Conservation (phyloP, 768 basidiomycete species). For the Lentinula aciculospora region DNA sequence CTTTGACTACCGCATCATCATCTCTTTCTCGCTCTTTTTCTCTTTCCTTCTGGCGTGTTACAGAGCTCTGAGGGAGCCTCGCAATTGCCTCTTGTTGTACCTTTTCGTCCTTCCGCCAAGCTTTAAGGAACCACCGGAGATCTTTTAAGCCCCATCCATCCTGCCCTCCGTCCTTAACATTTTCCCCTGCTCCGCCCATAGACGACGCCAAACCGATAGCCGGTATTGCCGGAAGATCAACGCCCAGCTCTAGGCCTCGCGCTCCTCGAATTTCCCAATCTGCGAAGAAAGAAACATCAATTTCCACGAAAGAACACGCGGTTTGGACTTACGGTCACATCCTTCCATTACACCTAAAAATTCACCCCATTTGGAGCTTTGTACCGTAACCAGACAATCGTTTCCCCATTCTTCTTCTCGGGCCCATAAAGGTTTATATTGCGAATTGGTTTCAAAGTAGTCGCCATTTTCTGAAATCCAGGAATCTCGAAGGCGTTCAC, state of each 20-base stretch:
- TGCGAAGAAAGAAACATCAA: slow-evolving; percentile 11
- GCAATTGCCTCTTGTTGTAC: slow-evolving; percentile 28
- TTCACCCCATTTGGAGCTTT: slow-evolving; percentile 93
- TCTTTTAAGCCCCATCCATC: slow-evolving; percentile 46
- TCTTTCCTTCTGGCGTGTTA: slow-evolving; percentile 10
- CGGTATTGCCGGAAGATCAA: slow-evolving; percentile 51
- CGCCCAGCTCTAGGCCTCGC: slow-evolving; percentile 64
- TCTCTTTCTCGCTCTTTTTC: slow-evolving; percentile 22
- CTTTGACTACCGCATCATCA: slow-evolving; percentile 53
- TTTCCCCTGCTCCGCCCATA: slow-evolving; percentile 5
- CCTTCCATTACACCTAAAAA: slow-evolving; percentile 87
- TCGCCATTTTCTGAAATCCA: slow-evolving; percentile 29
- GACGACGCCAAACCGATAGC: slow-evolving; percentile 31
- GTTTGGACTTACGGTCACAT: slow-evolving; percentile 59
- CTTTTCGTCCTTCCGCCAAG: slow-evolving; percentile 55
- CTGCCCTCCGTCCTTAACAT: slow-evolving; percentile 10
- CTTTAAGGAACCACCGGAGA: slow-evolving; percentile 57
- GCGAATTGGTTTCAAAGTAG: slow-evolving; percentile 1
- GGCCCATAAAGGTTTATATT: slow-evolving; percentile 36
- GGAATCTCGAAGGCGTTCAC: slow-evolving; percentile 32
- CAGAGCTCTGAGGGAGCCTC: slow-evolving; percentile 3
- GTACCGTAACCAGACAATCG: slow-evolving; percentile 89
- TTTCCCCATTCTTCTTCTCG: slow-evolving; percentile 69
- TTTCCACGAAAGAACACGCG: background rate
- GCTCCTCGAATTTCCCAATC: slow-evolving; percentile 95